Conservation (phyloP, 1,284 basidiomycete species). For the Amylostereum chailletii region DNA sequence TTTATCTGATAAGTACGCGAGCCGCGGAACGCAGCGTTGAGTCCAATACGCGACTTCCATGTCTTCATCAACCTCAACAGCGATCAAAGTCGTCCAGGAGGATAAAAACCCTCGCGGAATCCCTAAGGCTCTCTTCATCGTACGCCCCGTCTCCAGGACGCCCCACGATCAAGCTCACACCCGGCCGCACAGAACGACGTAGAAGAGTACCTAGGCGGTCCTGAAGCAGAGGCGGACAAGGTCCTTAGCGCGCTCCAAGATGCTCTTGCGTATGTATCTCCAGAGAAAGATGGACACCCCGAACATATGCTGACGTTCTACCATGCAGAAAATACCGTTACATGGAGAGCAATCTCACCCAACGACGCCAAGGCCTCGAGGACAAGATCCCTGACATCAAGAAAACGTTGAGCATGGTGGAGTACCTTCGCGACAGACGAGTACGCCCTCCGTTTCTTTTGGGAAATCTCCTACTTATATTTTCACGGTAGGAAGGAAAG, state of each 20-base stretch:
- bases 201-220: constrained; percentile 77
- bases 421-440: constrained; percentile 67
- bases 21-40: no score
- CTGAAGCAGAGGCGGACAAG: constrained; percentile 73
- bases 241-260: constrained; percentile 85
- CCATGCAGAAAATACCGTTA: constrained; percentile 88
- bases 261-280: constrained; percentile 72
- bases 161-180: constrained; percentile 4
- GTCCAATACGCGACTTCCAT: no score
- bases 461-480: not conserved
- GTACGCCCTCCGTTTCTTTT: constrained; percentile 28
- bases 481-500: constrained; percentile 47
- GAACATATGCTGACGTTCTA: constrained; percentile 11
- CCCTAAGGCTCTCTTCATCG: constrained; percentile 91
- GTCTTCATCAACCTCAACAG: constrained; percentile 26
- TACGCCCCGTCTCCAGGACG: constrained; percentile 32
- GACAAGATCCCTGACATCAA: constrained; percentile 97
- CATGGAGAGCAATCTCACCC: constrained; percentile 87
- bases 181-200: constrained; percentile 59
- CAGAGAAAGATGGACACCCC: constrained; percentile 5
- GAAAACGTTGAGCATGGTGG: constrained; percentile 88
- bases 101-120: constrained; percentile 87
- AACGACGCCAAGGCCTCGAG: constrained; percentile 73
- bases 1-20: no score
- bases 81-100: constrained; percentile 17